A percentile compares a stretch with the other conserved stretches of the same genome.
Evolutionary conservation across 345 rosid species (phyloP).

Genomic region (Rhodamnia argentea): DNA sequence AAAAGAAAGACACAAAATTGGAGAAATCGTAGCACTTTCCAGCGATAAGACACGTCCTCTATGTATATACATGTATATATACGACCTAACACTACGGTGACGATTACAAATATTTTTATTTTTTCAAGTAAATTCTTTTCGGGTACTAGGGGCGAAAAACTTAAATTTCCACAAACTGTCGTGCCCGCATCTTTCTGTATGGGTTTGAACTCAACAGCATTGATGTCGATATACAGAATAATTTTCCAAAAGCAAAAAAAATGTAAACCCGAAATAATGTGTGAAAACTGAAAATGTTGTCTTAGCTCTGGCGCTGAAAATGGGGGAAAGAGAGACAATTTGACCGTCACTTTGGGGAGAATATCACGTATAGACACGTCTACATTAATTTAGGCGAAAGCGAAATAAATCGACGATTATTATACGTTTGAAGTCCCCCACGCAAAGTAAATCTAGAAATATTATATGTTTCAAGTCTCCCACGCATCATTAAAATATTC

Average conservation of each 20-base stretch:
- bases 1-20: too few species aligned
- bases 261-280: not conserved
- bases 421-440: not conserved
- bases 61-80: not conserved
- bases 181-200: not conserved
- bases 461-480: not conserved
- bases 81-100: not conserved
- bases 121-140: not conserved
- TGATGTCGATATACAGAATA: not conserved
- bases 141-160: not conserved
- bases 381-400: not conserved
- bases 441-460: not conserved
- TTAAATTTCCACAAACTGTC: not conserved
- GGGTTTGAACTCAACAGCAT: not conserved
- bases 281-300: not conserved
- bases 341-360: not conserved
- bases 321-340: not conserved
- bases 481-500: not conserved
- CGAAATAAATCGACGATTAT: not conserved
- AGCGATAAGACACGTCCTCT: too few species aligned
- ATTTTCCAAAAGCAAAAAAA: not conserved
- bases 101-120: fast-evolving
- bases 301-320: not conserved
- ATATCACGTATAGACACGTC: not conserved
- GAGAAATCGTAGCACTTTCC: too few species aligned